These are phyloP conservation scores for Sarocladium kiliense DNA, from an alignment of 2,329 filamentous ascomycete genomes.

Conservation along the genomic window DNA sequence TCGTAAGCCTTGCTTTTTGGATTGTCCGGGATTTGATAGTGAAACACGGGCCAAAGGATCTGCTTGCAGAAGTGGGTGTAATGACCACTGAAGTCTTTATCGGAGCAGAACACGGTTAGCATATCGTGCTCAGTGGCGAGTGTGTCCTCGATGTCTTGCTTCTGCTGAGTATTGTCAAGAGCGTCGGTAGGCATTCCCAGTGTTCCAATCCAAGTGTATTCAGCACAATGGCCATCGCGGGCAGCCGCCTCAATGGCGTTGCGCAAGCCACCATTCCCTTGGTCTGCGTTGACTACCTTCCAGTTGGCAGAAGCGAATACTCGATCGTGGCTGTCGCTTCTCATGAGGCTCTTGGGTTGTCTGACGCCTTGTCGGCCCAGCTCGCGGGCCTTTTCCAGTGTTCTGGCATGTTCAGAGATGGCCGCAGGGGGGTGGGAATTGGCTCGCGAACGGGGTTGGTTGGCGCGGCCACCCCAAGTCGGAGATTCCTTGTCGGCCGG, in stretches of 20 bases:
- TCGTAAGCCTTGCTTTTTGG: slow-evolving; percentile 98
- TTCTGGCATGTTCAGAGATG: slow-evolving; percentile 63
- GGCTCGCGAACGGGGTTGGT: slow-evolving; percentile 74
- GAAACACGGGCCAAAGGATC: slow-evolving; percentile 95
- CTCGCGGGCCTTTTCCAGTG: slow-evolving; percentile 51
- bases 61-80: slow-evolving; percentile 97
- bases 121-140: slow-evolving; percentile 79
- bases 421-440: slow-evolving; percentile 70
- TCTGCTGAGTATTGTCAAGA: slow-evolving; percentile 66
- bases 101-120: slow-evolving; percentile 77
- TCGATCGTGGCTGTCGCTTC: slow-evolving; percentile 61
- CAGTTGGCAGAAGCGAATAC: slow-evolving; percentile 76
- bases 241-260: slow-evolving; percentile 80
- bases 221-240: slow-evolving; percentile 61
- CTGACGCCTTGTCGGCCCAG: slow-evolving; percentile 52
- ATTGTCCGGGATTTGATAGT: slow-evolving; percentile 96
- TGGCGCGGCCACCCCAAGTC: slow-evolving; percentile 68
- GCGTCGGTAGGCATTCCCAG: slow-evolving; percentile 92
- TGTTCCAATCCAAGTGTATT: slow-evolving; percentile 88
- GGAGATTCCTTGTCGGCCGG: slow-evolving; percentile 72
- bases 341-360: slow-evolving; percentile 45
- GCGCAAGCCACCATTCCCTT: slow-evolving; percentile 86
- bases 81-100: slow-evolving; percentile 91
- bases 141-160: slow-evolving; percentile 76
- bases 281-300: slow-evolving; percentile 77